These are phyloP conservation scores for Solanum acaule DNA, from an alignment of 257 asterid genomes.

Conservation along the genomic window DNA sequence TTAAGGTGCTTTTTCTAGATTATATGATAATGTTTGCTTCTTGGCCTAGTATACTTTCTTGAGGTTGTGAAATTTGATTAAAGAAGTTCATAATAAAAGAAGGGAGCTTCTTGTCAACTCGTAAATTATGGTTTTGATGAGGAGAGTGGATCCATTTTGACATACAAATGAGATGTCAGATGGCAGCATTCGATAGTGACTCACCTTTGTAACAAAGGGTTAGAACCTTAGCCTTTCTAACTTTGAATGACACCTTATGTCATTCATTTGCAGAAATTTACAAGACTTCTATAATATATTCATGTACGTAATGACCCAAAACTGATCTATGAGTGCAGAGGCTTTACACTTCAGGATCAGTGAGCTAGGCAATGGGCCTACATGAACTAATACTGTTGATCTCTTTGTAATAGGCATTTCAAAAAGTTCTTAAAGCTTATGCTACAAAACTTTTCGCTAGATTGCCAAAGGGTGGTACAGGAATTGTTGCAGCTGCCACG, in stretches of 20 bases:
- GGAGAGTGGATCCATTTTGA: neutral
- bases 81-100: neutral
- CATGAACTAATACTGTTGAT: neutral
- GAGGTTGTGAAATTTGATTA: neutral
- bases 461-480: slow-evolving; percentile 96
- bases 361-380: neutral
- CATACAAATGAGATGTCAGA: neutral
- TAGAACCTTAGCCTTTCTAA: neutral
- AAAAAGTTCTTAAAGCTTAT: slow-evolving; percentile 88
- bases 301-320: neutral
- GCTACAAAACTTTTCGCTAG: slow-evolving; percentile 84
- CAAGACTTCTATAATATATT: neutral
- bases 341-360: neutral
- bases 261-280: neutral
- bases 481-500: slow-evolving; percentile 98
- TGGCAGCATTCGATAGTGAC: neutral
- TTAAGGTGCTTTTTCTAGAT: slow-evolving; percentile 52
- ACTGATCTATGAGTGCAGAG: neutral
- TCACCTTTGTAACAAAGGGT: neutral
- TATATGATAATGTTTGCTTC: neutral
- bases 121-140: neutral
- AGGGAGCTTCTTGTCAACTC: neutral
- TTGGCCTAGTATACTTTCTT: neutral
- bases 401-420: slow-evolving; percentile 26
- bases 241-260: neutral